Percentiles rank a stretch among this genome's conserved stretches.
Evolutionary conservation across 345 rosid species (phyloP).

Genomic region (Eucalyptus lansdowneana): DNA sequence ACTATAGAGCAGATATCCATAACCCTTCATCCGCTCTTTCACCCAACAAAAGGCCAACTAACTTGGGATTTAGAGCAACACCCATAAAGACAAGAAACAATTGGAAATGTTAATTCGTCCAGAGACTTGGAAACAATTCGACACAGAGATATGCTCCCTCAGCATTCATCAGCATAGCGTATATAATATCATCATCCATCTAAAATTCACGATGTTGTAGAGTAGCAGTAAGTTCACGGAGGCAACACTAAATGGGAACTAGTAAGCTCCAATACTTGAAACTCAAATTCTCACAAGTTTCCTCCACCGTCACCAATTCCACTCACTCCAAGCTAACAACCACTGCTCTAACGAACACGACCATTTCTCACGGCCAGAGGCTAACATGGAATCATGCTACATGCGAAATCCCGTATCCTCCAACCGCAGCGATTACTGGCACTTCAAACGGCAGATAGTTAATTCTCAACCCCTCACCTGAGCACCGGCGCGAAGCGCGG

Average conservation of each 20-base stretch:
- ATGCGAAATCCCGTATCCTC: background rate
- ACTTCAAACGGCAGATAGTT: too few species aligned
- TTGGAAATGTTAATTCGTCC: background rate
- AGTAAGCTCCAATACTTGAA: background rate
- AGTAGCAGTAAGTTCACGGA: background rate
- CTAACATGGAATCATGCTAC: background rate
- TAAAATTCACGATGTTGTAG: background rate
- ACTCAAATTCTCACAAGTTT: background rate
- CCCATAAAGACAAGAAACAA: background rate
- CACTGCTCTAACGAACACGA: background rate
- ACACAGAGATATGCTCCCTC: background rate
- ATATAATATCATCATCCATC: background rate
- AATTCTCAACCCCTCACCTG: too few species aligned
- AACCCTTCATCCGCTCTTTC: background rate
- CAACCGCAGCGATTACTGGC: background rate
- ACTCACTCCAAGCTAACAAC: background rate
- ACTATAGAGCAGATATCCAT: background rate
- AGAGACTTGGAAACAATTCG: background rate
- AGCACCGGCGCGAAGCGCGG: too few species aligned
- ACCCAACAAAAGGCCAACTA: background rate
- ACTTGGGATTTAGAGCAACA: background rate
- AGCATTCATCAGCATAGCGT: background rate
- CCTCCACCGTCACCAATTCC: background rate
- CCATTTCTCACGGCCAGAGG: background rate
- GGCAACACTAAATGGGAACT: background rate